These are phyloP conservation scores for Apophysomyces trapeziformis DNA, from an alignment of 371 early-diverging fungal genomes.

Conservation along the genomic window DNA sequence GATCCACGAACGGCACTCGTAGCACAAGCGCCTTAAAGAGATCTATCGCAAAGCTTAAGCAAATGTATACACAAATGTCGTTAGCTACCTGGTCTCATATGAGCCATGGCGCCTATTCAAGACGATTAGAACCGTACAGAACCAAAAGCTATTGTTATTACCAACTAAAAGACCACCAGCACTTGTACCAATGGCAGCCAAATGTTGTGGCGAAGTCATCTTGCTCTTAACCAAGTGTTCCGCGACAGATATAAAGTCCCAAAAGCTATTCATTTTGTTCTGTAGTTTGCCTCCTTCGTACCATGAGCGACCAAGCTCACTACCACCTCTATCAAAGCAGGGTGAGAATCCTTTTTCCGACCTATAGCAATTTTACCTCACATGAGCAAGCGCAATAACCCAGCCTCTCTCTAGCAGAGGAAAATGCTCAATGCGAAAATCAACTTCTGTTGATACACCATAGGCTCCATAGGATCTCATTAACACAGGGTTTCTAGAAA, in stretches of 20 bases:
- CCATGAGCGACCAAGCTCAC: conserved; percentile 81
- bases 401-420: conserved; percentile 81
- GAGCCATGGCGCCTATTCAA: conserved; percentile 63
- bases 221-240: conserved; percentile 62
- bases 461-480: conserved; percentile 88
- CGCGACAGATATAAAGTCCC: conserved; percentile 72
- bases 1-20: conserved; percentile 89
- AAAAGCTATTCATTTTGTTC: conserved; percentile 73
- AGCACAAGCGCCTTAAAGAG: conserved; percentile 78
- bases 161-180: conserved; percentile 81
- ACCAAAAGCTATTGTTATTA: conserved; percentile 17
- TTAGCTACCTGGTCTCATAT: conserved; percentile 61
- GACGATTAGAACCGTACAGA: background rate
- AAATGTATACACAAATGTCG: conserved; percentile 9
- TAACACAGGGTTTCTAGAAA: conserved; percentile 65
- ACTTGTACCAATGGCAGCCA: conserved; percentile 75
- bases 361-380: conserved; percentile 53
- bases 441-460: conserved; percentile 79
- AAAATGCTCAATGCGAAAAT: conserved; percentile 80
- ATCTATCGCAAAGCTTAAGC: conserved; percentile 36
- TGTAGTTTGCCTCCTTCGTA: conserved; percentile 71
- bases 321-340: conserved; percentile 67
- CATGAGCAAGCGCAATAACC: conserved; percentile 84
- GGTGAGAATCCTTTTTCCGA: conserved; percentile 4
- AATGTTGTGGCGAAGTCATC: conserved; percentile 49